A percentile compares a stretch with the other conserved stretches of the same genome.
These are phyloP conservation scores for Phaeosphaeriaceae sp. DNA, from an alignment of 2,329 filamentous ascomycete genomes.

Conservation along the genomic window DNA sequence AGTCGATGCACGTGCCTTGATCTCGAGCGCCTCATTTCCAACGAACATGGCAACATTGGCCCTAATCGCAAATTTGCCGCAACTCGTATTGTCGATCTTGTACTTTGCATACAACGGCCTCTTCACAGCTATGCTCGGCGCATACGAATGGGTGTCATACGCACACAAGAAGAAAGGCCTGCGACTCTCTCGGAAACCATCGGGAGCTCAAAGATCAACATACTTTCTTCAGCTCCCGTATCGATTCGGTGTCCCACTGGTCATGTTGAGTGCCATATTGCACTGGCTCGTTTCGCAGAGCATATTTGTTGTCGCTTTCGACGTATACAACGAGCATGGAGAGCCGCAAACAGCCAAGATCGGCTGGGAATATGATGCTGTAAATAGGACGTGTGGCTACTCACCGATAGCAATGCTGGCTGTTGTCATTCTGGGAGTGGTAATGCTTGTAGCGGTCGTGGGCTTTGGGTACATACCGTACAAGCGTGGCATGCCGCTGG, in stretches of 20 bases:
- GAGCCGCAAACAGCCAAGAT: background rate
- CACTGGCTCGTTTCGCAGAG: constrained; percentile 55
- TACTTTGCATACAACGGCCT: constrained; percentile 57
- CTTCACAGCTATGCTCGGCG: constrained; percentile 56
- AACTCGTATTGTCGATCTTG: constrained; percentile 55
- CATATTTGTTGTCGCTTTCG: constrained; percentile 49
- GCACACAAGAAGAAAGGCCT: constrained; percentile 35
- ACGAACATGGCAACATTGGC: constrained; percentile 1
- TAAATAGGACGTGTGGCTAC: constrained; percentile 24
- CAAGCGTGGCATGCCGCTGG: constrained; percentile 81
- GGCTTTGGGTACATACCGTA: constrained; percentile 75
- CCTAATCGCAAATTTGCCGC: constrained; percentile 54
- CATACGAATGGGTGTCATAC: constrained; percentile 56
- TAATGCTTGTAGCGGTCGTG: constrained; percentile 22
- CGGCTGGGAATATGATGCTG: background rate
- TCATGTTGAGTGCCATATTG: constrained; percentile 37
- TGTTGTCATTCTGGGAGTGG: constrained; percentile 16
- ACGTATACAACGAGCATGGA: constrained; percentile 14
- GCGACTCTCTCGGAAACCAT: constrained; percentile 43
- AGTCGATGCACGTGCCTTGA: constrained; percentile 11
- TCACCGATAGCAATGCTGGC: constrained; percentile 30
- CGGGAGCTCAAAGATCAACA: constrained; percentile 44
- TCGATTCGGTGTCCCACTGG: constrained; percentile 45
- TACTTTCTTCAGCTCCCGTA: constrained; percentile 53
- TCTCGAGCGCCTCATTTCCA: background rate